Evolutionary conservation across 805 yeast species (phyloP), one percentile per base, ranked within the genome.

Genomic region (Sungouiozyma intestinalis): DNA sequence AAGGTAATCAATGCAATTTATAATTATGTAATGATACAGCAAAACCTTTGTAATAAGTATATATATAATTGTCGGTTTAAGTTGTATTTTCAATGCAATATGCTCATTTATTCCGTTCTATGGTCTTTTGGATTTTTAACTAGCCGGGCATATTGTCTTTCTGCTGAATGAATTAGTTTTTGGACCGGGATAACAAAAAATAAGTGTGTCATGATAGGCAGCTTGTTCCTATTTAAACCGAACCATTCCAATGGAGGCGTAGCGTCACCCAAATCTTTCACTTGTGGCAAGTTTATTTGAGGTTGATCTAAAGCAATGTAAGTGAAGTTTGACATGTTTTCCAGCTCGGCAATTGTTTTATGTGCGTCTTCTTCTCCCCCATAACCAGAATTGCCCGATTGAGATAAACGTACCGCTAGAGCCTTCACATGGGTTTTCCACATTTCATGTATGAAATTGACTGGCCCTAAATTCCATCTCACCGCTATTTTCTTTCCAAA

Each of bases 231-330:
- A 58, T 92, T 92, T 24, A 92, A 69, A 2, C 98, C 98, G 66
- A 92, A 84, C 98, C 98, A 92, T 58, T 92, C 98, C 44, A 92
- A 65, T 2, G 98, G 98, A 1, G 98, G 98, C 0, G 98, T 92
- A 1, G 97, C 97, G 63, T 82, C 88, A 19, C 98, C 97, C 53
- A 92, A 69, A 54, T 92, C 97, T 54, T 78, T 79, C 54, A 92
- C 67, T 50, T 81, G 90, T 2, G 97, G 97, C 16, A 92, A 84
- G 47, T 84, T 94, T 32, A 92, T 86, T 5, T 75, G 68, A 0
- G 97, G 95, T 9, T 82, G 83, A 32, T 72, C 77, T 9, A 84
- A 54, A 0, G 97, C 76, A 0, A 58, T 58, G 52, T 72, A 85
- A 35, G 64, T 65, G 32, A 65, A 60, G 42, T 72, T 76, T 17